Conservation (phyloP, 1,139 yeast species). For the Saccharomycopsis phalli region DNA sequence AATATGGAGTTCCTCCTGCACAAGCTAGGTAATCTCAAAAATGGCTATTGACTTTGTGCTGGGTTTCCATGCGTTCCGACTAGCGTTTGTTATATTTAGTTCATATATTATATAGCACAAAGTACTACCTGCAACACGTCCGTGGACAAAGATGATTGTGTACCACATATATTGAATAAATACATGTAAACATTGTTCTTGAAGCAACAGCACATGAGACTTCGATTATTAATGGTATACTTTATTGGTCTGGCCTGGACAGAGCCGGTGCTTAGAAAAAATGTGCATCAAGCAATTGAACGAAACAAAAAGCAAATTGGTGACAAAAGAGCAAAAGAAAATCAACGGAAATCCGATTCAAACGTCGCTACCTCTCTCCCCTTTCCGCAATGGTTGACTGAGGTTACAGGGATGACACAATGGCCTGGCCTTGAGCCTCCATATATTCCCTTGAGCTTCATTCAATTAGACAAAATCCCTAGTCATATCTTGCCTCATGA, state of each 20-base stretch:
- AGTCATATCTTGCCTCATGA: constrained; percentile 36
- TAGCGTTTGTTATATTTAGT: too few species aligned
- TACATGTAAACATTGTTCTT: too few species aligned
- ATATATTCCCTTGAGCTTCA: constrained; percentile 68
- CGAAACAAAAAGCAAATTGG: constrained; percentile 24
- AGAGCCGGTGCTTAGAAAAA: constrained; percentile 7
- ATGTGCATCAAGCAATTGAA: constrained; percentile 5
- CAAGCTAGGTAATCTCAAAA: neutral
- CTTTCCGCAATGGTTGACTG: constrained; percentile 72
- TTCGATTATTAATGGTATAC: too few species aligned
- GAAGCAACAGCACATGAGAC: too few species aligned
- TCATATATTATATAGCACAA: too few species aligned
- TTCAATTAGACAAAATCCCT: constrained; percentile 48
- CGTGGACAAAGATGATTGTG: too few species aligned
- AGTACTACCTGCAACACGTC: too few species aligned
- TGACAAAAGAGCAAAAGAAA: too few species aligned
- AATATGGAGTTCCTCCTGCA: neutral
- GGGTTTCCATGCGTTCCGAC: too few species aligned
- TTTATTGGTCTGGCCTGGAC: too few species aligned
- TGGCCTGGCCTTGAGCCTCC: constrained; percentile 92
- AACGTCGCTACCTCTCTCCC: constrained; percentile 31
- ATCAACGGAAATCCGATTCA: too few species aligned
- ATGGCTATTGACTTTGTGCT: neutral
- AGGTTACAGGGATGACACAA: constrained; percentile 57
- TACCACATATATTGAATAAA: too few species aligned